Percentiles rank a stretch among this genome's conserved stretches.
These are phyloP conservation scores for Kodamaea fukazawae DNA, from an alignment of 805 yeast species.

Conservation along the genomic window DNA sequence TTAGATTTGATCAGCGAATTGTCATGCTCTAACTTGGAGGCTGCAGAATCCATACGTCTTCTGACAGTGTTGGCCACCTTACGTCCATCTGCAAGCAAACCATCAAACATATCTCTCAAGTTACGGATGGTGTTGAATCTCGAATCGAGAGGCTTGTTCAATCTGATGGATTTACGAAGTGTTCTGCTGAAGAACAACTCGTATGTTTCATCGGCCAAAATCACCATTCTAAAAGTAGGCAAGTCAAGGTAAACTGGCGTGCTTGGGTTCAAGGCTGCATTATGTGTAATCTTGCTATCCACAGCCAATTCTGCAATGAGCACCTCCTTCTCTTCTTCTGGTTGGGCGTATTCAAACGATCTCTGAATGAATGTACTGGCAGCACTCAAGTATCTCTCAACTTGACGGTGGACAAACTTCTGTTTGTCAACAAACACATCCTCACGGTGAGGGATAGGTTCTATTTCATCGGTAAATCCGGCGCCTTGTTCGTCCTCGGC, in stretches of 20 bases:
- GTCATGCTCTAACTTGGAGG: conserved; percentile 31
- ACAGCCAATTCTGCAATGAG: conserved; percentile 37
- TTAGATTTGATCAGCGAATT: conserved; percentile 29
- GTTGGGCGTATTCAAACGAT: conserved; percentile 86
- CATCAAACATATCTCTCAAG: conserved; percentile 85
- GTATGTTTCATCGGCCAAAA: conserved; percentile 89
- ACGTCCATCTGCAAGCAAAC: conserved; percentile 86
- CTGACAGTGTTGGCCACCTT: conserved; percentile 88
- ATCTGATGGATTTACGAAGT: conserved; percentile 63
- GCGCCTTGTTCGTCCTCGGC: conserved; percentile 33
- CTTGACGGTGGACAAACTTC: conserved; percentile 58
- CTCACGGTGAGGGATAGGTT: conserved; percentile 47
- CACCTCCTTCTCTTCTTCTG: conserved; percentile 47
- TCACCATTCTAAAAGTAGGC: conserved; percentile 92
- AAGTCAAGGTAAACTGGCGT: conserved; percentile 71
- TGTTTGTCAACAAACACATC: conserved; percentile 63
- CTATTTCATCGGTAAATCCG: conserved; percentile 20
- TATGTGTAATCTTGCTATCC: conserved; percentile 49
- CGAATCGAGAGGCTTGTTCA: conserved; percentile 51
- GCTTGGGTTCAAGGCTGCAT: conserved; percentile 79
- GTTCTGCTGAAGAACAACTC: conserved; percentile 78
- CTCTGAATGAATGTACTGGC: conserved; percentile 84
- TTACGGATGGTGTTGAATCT: conserved; percentile 52
- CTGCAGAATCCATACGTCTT: conserved; percentile 77
- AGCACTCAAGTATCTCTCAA: conserved; percentile 80